Evolutionary conservation across 495 filamentous ascomycete species (phyloP), one percentile per base, ranked within the genome.

Genomic region (Aspergillus panamensis): DNA sequence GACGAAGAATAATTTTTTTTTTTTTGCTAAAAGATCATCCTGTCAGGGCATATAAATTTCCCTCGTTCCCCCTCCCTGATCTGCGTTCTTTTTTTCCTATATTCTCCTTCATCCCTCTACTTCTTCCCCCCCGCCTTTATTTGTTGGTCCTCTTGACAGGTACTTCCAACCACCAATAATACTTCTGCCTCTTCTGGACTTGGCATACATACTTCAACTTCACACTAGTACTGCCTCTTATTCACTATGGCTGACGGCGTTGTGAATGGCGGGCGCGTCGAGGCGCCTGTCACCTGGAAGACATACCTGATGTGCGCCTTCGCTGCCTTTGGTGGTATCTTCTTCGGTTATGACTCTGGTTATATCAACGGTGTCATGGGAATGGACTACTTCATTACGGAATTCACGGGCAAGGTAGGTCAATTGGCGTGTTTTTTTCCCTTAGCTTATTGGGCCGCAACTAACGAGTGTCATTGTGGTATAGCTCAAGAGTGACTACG

Each of bases 301-400:
- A 84, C 85, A 32, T 84, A 84, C 69, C 56, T 84, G 14, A 81
- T 84, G 72, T 84, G 81, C 63, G 81, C 78, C 55, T 84, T 84
- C 55, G 80, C 81, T 20, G 73, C 81, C 44, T 83, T 83, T 63
- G 81, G 81, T 69, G 81, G 81, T 69, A 81, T 84, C 64, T 81
- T 80, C 73, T 82, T 82, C 49, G 79, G 79, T 39, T 77, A 72
- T 62, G 77, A 82, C 58, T 76, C 78, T n/a, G 80, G 80, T 53
- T 81, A 80, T 63, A 83, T 83, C 65, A 68, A 64, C 59, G 80
- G 80, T 64, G 80, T 83, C 51, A 64, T 81, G 48, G 77, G 66
- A 45, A 81, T 84, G 77, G 62, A 73, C 37, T 80, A 78, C 65
- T 82, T 79, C 67, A 76, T 76, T 53, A 51, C 72, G 9, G 64